These are phyloP conservation scores for Brassica cretica DNA, from an alignment of 345 rosid genomes.

Conservation along the genomic window DNA sequence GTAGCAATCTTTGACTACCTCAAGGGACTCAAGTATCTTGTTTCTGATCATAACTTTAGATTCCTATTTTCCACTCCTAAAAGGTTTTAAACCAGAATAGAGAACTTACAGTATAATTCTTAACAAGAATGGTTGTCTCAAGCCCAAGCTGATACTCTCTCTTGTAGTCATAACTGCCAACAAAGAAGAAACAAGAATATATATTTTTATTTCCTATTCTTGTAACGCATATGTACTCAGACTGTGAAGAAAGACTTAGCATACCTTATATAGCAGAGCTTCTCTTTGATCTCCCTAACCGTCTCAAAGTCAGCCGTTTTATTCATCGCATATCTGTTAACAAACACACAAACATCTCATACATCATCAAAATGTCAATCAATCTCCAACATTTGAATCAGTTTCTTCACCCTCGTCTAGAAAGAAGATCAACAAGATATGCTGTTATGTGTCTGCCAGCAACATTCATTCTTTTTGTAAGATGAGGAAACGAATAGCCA, in stretches of 20 bases:
- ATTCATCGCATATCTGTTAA: conserved; percentile 85
- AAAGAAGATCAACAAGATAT: conserved; percentile 90
- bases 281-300: conserved; percentile 93
- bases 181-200: neutral
- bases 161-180: conserved; percentile 89
- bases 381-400: neutral
- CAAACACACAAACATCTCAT: conserved; percentile 26
- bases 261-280: conserved; percentile 90
- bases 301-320: conserved; percentile 91
- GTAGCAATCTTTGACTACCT: neutral
- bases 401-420: conserved; percentile 84
- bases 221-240: conserved; percentile 1
- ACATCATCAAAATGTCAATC: conserved; percentile 10
- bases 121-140: conserved; percentile 94
- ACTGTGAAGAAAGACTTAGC: conserved; percentile 12
- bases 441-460: conserved; percentile 98
- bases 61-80: neutral
- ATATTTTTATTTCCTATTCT: conserved; percentile 16
- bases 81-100: neutral
- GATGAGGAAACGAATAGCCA: conserved; percentile 96
- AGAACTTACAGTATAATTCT: conserved; percentile 83
- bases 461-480: conserved; percentile 97
- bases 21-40: neutral
- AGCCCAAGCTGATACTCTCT: conserved; percentile 91
- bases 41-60: neutral